Percentiles rank a stretch among this genome's conserved stretches.
Evolutionary conservation across 1,284 basidiomycete genomes (phyloP).

Genomic region (Ceratobasidium sp.): DNA sequence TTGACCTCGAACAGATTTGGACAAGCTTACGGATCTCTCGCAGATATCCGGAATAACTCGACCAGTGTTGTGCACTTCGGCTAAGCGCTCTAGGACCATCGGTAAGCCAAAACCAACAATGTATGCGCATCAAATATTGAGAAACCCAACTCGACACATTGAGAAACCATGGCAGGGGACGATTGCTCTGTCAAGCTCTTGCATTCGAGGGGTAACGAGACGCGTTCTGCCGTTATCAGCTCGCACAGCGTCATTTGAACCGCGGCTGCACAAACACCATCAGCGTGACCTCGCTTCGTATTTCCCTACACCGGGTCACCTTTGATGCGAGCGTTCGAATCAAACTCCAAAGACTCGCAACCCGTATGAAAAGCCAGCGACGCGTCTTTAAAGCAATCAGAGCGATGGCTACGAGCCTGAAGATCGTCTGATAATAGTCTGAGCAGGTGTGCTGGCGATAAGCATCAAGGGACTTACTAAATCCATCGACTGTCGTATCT

Average conservation of each 20-base stretch:
- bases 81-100: conserved; percentile 28
- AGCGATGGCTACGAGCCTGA: conserved; percentile 19
- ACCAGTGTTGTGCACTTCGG: conserved; percentile 47
- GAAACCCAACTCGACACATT: conserved; percentile 35
- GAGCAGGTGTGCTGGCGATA: neutral
- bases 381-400: conserved; percentile 41
- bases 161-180: conserved; percentile 7
- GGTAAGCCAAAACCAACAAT: conserved; percentile 15
- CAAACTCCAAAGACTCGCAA: conserved; percentile 40
- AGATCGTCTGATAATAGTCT: conserved; percentile 7
- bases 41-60: conserved; percentile 47
- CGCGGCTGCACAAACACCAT: conserved; percentile 18
- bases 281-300: neutral
- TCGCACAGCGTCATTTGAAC: conserved; percentile 43
- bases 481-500: neutral
- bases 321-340: conserved; percentile 21
- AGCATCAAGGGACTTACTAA: neutral
- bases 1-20: neutral
- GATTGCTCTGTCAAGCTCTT: neutral
- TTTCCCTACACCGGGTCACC: neutral
- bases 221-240: conserved; percentile 38
- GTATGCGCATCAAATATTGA: conserved; percentile 17
- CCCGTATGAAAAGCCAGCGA: conserved; percentile 3
- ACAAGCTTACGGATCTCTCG: conserved; percentile 44
- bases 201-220: conserved; percentile 45